A percentile compares a stretch with the other conserved stretches of the same genome.
These are phyloP conservation scores for Vigna hirtella DNA, from an alignment of 306 rosid genomes.

Conservation along the genomic window DNA sequence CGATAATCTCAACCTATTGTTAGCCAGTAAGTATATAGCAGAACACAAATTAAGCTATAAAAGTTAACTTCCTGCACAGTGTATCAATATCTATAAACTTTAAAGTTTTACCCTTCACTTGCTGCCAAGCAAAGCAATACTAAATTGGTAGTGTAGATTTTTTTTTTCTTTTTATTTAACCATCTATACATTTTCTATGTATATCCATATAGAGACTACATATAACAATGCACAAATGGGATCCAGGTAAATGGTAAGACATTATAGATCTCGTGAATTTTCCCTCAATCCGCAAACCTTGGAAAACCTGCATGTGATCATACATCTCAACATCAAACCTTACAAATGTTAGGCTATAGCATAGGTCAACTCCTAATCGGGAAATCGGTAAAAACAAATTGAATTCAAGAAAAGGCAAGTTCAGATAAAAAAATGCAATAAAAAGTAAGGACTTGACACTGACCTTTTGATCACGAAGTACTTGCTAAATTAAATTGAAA, in stretches of 20 bases:
- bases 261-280: not conserved
- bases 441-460: not conserved
- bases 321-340: not conserved
- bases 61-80: not conserved
- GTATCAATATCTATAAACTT: not conserved
- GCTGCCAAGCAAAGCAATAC: conserved; percentile 3
- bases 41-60: not conserved
- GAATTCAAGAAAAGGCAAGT: conserved; percentile 3
- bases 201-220: not conserved
- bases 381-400: not conserved
- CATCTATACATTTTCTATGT: not conserved
- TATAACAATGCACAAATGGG: not conserved
- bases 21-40: not conserved
- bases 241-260: not conserved
- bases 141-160: not conserved
- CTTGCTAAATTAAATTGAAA: conserved; percentile 21
- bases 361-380: not conserved
- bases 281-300: not conserved
- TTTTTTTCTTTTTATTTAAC: not conserved
- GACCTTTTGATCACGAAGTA: not conserved
- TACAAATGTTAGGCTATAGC: not conserved
- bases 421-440: not conserved
- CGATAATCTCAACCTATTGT: conserved; percentile 5
- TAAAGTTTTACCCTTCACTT: not conserved
- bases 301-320: not conserved